Base-by-base conservation (phyloP, 192 early-diverging fungal genomes). In the Umbelopsis sp. region DNA sequence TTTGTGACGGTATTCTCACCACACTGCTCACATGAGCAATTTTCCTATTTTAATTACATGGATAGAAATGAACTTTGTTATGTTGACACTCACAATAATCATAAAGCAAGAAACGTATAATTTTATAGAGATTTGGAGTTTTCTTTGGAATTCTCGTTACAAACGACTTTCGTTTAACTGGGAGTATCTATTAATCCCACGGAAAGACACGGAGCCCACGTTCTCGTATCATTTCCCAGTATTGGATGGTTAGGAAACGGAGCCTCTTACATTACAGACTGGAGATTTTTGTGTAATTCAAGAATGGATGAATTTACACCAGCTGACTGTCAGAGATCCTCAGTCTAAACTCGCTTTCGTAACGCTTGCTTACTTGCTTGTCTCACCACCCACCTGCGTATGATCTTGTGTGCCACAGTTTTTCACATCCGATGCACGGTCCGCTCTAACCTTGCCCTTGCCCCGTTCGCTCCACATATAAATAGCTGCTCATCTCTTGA, bases 221-320 rank as follows among this genome's bases (percentile, higher is more conserved):
- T 32, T 62, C 29, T 62, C 56, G 56, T 62, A 62, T 62, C 56
- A 62, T 62, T 62, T 49, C 34, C 56, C 56, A 62, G 56, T 62
- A 62, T 34, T 34, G 56, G 29, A 41, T 41, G 56, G 14, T 34
- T 20, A 20, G 31, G 56, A 32, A 34, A 62, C 20, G 20, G 47
- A 20, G 53, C 26, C 2, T 11, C 31, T 17, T 14, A 62, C 17
- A 29, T 10, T 32, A 29, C 22, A 25, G 54, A 59, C 10, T 29
- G 16, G 31, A 62, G 14, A 34, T 62, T 62, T 54, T 34, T 62
- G 6, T 16, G 24, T n/a, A 14, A 31, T 62, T 32, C 29, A 29
- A 31, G 31, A 34, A n/a, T 17, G 31, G 31, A 32, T 12, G 31
- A 62, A 34, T 62, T 36, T 62, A 26, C 17, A 62, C 56, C 56